Conservation (phyloP, 1,139 yeast genomes). For the Saccharomyces hybrid region DNA sequence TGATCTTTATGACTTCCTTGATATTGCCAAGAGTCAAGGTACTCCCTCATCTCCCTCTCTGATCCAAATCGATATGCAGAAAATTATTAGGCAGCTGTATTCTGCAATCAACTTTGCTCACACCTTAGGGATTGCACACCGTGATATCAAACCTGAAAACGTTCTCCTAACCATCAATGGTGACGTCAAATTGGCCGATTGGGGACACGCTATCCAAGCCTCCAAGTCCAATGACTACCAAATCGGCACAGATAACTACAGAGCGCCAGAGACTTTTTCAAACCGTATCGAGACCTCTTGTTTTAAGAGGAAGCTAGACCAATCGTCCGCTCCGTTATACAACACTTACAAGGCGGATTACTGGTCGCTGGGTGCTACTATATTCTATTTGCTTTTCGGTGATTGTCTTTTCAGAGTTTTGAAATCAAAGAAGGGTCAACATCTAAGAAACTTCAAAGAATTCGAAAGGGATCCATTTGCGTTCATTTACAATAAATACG, state of each 20-base stretch:
- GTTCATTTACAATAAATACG: slow-evolving; percentile 22
- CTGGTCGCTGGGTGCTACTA: slow-evolving; percentile 85
- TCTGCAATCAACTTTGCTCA: slow-evolving; percentile 71
- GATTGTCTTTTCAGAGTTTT: slow-evolving; percentile 78
- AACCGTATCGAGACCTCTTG: not conserved
- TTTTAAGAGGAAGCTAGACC: slow-evolving; percentile 20
- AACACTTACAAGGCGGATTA: slow-evolving; percentile 70
- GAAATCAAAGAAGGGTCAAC: slow-evolving; percentile 16
- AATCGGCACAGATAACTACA: slow-evolving; percentile 86
- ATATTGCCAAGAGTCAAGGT: slow-evolving; percentile 17
- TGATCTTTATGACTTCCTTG: slow-evolving; percentile 72
- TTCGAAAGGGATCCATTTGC: slow-evolving; percentile 19
- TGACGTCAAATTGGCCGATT: slow-evolving; percentile 74
- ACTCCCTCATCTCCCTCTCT: slow-evolving; percentile 39
- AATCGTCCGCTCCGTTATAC: slow-evolving; percentile 11
- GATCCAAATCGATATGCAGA: slow-evolving; percentile 22
- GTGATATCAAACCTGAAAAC: slow-evolving; percentile 86
- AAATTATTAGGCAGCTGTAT: slow-evolving; percentile 63
- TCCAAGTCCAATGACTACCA: slow-evolving; percentile 62
- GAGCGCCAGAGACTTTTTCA: slow-evolving; percentile 76
- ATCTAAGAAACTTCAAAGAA: slow-evolving; percentile 19
- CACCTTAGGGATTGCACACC: slow-evolving; percentile 62
- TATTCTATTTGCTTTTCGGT: slow-evolving; percentile 75
- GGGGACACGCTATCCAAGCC: slow-evolving; percentile 75
- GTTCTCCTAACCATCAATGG: slow-evolving; percentile 59